phyloP scores from a whole-genome alignment of 1,284 basidiomycete species.

The Somion occarium region DNA sequence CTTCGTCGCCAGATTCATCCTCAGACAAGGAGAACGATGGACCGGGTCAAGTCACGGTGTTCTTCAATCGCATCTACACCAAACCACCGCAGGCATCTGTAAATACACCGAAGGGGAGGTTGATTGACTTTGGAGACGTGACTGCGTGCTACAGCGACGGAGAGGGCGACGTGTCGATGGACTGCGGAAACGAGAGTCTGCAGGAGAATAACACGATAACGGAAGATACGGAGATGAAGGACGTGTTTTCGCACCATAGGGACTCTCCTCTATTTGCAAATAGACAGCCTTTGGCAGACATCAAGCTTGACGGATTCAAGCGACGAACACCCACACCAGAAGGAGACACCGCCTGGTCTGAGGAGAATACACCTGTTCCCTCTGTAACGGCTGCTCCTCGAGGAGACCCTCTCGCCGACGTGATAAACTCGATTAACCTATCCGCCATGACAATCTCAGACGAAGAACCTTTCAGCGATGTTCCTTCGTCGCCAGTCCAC shows the following conservation, averaged over 20 bases:
- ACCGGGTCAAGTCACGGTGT: slow-evolving; percentile 40
- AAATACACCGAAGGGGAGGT: slow-evolving; percentile 40
- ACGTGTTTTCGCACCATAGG: background rate
- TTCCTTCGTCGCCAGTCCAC: background rate
- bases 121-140: slow-evolving; percentile 55
- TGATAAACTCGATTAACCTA: slow-evolving; percentile 33
- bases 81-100: slow-evolving; percentile 25
- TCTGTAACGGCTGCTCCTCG: slow-evolving; percentile 21
- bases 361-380: background rate
- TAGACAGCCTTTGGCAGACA: slow-evolving; percentile 6
- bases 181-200: background rate
- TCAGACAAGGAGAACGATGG: slow-evolving; percentile 58
- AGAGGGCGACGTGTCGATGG: background rate
- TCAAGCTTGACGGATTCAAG: background rate
- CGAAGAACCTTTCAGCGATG: background rate
- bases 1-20: slow-evolving; percentile 10
- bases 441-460: slow-evolving; percentile 15
- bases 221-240: slow-evolving; percentile 10
- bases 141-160: slow-evolving; percentile 11
- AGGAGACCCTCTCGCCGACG: slow-evolving; percentile 29
- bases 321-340: background rate
- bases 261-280: background rate
- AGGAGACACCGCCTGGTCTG: slow-evolving; percentile 4
- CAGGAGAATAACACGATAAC: slow-evolving; percentile 13
- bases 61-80: slow-evolving; percentile 43